Evolutionary conservation across 495 filamentous ascomycete genomes (phyloP).

Genomic region (Saxophila tyrrhenica): DNA sequence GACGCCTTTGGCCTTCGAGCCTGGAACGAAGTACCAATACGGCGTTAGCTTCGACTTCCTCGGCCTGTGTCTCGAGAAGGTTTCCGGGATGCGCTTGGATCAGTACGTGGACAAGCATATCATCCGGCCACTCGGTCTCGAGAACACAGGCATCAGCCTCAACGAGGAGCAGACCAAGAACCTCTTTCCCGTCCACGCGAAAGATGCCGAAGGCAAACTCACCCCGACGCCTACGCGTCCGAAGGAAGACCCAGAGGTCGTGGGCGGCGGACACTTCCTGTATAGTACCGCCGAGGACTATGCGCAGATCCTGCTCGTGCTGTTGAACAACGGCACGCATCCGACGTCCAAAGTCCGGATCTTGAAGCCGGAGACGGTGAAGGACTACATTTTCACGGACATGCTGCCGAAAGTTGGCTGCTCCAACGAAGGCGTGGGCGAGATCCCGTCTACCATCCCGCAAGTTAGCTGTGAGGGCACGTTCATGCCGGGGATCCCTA

Average conservation of each 20-base stretch:
- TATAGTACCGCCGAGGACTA: neutral
- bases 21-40: constrained; percentile 21
- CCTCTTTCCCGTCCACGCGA: neutral
- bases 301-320: neutral
- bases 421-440: neutral
- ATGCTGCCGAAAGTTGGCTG: constrained; percentile 1
- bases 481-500: neutral
- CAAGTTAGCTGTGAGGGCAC: neutral
- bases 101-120: constrained; percentile 1
- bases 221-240: neutral
- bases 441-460: neutral
- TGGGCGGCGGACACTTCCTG: neutral
- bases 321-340: neutral
- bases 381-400: neutral
- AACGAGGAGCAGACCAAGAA: neutral
- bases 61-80: constrained; percentile 6
- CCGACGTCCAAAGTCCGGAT: neutral
- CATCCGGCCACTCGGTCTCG: neutral
- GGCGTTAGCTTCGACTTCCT: constrained; percentile 23
- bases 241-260: neutral
- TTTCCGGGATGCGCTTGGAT: neutral
- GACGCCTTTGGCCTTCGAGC: constrained; percentile 24
- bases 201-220: neutral
- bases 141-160: neutral
- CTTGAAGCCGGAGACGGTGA: neutral